Percentiles rank a stretch among this genome's conserved stretches.
These are phyloP conservation scores for Marvania coccoides DNA, from an alignment of 139 green algal genomes.

Conservation along the genomic window DNA sequence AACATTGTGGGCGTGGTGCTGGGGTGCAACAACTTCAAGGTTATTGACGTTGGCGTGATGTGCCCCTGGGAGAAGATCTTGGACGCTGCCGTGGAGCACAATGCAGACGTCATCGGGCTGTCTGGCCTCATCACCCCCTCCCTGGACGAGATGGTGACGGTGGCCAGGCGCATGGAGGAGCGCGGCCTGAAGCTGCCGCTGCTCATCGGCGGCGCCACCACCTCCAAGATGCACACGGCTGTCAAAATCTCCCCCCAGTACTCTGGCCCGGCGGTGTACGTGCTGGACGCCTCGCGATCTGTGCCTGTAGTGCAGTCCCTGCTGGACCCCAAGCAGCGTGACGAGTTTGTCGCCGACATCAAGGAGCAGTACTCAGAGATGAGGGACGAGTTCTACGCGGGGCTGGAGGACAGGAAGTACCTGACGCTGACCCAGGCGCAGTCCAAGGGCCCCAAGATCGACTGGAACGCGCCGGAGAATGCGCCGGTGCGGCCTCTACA, in stretches of 20 bases:
- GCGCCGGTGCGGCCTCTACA: constrained; percentile 64
- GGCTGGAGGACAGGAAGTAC: constrained; percentile 93
- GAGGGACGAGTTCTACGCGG: constrained; percentile 93
- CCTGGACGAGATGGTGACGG: constrained; percentile 97
- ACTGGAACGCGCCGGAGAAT: constrained; percentile 79
- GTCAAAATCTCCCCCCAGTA: constrained; percentile 96
- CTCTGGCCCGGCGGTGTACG: constrained; percentile 80
- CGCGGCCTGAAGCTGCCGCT: constrained; percentile 79
- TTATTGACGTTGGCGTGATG: constrained; percentile 96
- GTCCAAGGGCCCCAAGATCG: constrained; percentile 41
- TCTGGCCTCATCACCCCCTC: constrained; percentile 95
- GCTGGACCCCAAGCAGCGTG: constrained; percentile 52
- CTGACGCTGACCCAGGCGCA: constrained; percentile 43
- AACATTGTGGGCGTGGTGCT: constrained; percentile 99
- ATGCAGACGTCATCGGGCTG: constrained; percentile 95
- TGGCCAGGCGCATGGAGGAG: constrained; percentile 93
- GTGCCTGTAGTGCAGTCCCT: constrained; percentile 89
- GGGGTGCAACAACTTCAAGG: constrained; percentile 99
- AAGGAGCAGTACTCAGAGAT: constrained; percentile 91
- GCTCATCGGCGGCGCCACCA: constrained; percentile 96
- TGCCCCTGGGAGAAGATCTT: constrained; percentile 92
- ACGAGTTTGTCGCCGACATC: constrained; percentile 57
- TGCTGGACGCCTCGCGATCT: constrained; percentile 88
- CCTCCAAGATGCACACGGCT: constrained; percentile 97
- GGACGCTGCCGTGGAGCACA: constrained; percentile 76